A percentile compares a stretch with the other conserved stretches of the same genome.
These are phyloP conservation scores for Paramecium tetraurelia DNA, from an alignment of 73 alveolate species.

Conservation along the genomic window DNA sequence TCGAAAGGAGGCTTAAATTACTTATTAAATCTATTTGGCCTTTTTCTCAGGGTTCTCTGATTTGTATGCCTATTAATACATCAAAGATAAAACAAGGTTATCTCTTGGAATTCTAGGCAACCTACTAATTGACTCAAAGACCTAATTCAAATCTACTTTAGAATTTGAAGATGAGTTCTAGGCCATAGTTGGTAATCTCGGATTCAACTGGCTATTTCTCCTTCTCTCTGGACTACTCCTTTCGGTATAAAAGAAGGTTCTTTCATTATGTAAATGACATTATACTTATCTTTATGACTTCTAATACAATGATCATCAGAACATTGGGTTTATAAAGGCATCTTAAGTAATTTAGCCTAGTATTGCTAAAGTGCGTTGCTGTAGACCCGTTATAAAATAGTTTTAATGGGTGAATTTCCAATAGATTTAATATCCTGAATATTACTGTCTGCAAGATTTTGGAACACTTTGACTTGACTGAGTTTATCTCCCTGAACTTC, in stretches of 20 bases:
- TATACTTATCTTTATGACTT: neutral
- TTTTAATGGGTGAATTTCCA: neutral
- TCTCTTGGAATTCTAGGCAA: constrained; percentile 23
- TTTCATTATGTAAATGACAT: neutral
- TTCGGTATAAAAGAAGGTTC: neutral
- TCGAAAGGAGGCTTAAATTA: neutral
- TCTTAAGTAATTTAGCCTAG: neutral
- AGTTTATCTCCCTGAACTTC: neutral
- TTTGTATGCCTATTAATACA: constrained; percentile 19
- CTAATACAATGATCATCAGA: neutral
- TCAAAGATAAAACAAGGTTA: neutral
- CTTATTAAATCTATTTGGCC: constrained; percentile 12
- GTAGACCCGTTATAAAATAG: neutral
- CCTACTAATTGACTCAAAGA: neutral
- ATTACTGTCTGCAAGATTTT: neutral
- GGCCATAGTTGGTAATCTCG: neutral
- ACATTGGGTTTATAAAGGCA: too few relatives aligned
- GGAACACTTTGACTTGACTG: neutral
- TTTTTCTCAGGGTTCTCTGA: constrained; percentile 15
- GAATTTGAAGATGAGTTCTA: neutral
- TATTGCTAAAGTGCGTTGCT: neutral
- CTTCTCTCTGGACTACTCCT: neutral
- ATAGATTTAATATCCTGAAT: neutral
- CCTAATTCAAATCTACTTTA: neutral
- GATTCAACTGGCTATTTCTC: neutral